Base-by-base conservation (phyloP, 1,284 basidiomycete species). In the Butyriboletus appendiculatus region DNA sequence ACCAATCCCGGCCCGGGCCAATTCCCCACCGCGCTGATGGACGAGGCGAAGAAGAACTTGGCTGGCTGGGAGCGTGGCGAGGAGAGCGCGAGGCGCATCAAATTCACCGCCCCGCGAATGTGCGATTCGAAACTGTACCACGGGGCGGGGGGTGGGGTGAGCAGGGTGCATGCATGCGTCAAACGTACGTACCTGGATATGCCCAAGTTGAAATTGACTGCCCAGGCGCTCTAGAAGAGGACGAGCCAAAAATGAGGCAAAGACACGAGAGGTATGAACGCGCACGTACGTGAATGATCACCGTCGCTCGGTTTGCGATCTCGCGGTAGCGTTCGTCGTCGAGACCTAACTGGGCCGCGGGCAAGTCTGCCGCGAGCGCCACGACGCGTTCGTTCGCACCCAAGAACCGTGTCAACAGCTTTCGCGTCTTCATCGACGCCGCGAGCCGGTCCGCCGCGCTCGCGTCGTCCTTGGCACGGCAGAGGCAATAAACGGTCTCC, bases 21-120 rank as follows among this genome's bases (percentile, higher is more conserved):
- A 67, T 66, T 51, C 62, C 56, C 66, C 60, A 73, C 68, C 1
- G 56, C 64, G 33, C 80, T 78, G 48, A 85, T 74, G 7, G 79
- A 81, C 2, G 81, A 84, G n/a, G 78, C 77, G 63, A 85, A 85
- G 71, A 77, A 79, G 66, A 85, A 84, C 2, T 68, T 63, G 22
- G 76, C 69, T 11, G 73, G 75, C n/a, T 61, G 46, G 1, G 59
- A 38, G 20, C 66, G 68, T 1, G 74, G 72, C 3, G 79, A 79
- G 26, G 72, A 62, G 11, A 81, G 73, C 16, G 75, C 75, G 16
- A 84, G 73, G 50, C 79, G 80, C 59, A 85, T 74, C n/a, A 84
- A 70, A 67, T 82, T 77, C 39, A 78, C 69, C 0, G 75, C 78
- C 1, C 82, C 81, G 0, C 75, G 73, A 47, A 85, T 69, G 58